Conservation (phyloP, 2,329 filamentous ascomycete genomes). For the Ploettnerulaceae sp. region DNA sequence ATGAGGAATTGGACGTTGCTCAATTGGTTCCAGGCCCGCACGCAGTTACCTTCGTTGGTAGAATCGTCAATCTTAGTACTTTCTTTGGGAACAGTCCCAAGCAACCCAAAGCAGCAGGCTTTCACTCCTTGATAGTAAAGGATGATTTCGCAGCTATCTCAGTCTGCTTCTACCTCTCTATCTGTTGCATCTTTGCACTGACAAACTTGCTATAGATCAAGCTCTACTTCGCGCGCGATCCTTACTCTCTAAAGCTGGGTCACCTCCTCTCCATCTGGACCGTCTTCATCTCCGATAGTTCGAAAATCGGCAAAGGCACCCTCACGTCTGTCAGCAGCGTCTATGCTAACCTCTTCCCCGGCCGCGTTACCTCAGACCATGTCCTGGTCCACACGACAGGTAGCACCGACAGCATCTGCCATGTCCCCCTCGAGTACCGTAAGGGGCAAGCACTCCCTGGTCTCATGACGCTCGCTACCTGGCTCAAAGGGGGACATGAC, state of each 20-base stretch:
- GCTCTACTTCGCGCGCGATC: conserved; percentile 43
- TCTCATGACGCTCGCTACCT: conserved; percentile 53
- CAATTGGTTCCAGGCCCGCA: conserved; percentile 45
- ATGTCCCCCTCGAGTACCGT: conserved; percentile 42
- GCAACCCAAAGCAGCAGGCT: conserved; percentile 44
- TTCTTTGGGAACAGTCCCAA: conserved; percentile 39
- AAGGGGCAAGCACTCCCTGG: conserved; percentile 37
- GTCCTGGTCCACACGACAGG: conserved; percentile 48
- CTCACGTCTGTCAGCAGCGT: conserved; percentile 35
- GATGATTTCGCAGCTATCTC: conserved; percentile 51
- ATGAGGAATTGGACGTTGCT: conserved; percentile 44
- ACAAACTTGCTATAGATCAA: conserved; percentile 39
- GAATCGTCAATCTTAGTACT: conserved; percentile 51
- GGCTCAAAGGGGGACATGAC: conserved; percentile 50
- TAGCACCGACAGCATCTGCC: conserved; percentile 41
- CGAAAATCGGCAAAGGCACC: conserved; percentile 40
- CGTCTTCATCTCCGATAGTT: conserved; percentile 45
- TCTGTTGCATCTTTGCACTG: background rate
- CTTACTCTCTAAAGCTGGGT: conserved; percentile 45
- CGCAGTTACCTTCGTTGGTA: conserved; percentile 48
- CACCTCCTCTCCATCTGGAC: conserved; percentile 53
- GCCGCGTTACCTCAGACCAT: conserved; percentile 48
- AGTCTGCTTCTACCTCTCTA: conserved; percentile 33
- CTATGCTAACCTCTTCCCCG: conserved; percentile 53
- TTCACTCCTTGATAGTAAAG: conserved; percentile 49